phyloP scores from a whole-genome alignment of 2,329 filamentous ascomycete genomes.

The Anisogramma anomala region DNA sequence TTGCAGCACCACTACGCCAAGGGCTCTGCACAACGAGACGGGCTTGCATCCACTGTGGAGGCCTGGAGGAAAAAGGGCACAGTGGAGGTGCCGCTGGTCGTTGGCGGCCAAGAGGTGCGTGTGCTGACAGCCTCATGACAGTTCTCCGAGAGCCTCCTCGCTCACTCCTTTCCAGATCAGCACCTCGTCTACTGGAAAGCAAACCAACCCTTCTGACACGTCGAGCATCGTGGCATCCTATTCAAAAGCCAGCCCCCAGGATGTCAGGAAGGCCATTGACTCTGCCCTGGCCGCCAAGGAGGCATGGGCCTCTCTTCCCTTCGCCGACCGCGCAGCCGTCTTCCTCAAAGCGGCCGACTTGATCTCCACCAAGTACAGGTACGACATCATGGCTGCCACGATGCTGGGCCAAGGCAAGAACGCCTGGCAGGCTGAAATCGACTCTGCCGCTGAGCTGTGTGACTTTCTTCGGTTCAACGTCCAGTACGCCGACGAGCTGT shows the following conservation, averaged over 20 bases:
- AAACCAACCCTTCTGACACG: conserved; percentile 77
- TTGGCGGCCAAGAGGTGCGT: conserved; percentile 69
- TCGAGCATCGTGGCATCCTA: conserved; percentile 66
- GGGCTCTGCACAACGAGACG: conserved; percentile 66
- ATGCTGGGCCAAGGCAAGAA: conserved; percentile 98
- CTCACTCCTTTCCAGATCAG: conserved; percentile 42
- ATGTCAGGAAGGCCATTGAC: conserved; percentile 71
- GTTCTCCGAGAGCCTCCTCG: neutral
- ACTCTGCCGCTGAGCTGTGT: conserved; percentile 79
- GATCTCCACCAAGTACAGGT: conserved; percentile 83
- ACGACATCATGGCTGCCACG: conserved; percentile 90
- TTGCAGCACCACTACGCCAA: conserved; percentile 77
- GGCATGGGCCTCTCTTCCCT: conserved; percentile 76
- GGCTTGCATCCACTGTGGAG: conserved; percentile 63
- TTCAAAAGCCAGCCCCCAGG: conserved; percentile 64
- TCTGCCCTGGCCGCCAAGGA: conserved; percentile 76
- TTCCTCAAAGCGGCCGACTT: conserved; percentile 95
- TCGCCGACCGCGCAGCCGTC: conserved; percentile 80
- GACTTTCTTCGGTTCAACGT: conserved; percentile 95
- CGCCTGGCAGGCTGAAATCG: conserved; percentile 98
- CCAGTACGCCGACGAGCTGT: conserved; percentile 83
- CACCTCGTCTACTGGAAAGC: conserved; percentile 52
- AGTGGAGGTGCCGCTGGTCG: conserved; percentile 68
- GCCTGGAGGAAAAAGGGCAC: conserved; percentile 56
- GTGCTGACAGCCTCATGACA: neutral